phyloP scores from a whole-genome alignment of 768 basidiomycete species.

The Candolleomyces efflorescens region DNA sequence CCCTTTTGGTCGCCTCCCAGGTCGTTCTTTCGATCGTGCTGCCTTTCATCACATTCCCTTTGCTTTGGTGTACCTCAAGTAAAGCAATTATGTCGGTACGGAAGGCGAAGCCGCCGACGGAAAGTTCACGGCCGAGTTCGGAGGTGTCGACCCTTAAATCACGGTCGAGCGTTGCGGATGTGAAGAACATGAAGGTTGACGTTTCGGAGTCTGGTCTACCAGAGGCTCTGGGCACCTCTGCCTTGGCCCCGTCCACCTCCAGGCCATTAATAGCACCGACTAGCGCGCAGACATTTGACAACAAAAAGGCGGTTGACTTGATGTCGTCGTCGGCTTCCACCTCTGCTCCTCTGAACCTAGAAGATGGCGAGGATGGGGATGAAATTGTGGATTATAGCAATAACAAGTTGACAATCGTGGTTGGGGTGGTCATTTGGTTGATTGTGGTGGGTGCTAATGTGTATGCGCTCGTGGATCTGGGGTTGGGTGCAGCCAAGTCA shows the following conservation, averaged over 20 bases:
- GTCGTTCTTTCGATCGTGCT: conserved; percentile 80
- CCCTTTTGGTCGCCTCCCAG: conserved; percentile 82
- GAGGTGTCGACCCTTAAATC: conserved; percentile 36
- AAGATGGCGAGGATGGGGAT: conserved; percentile 19
- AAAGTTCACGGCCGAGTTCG: background rate
- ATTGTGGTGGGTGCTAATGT: conserved; percentile 67
- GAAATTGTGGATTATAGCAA: conserved; percentile 62
- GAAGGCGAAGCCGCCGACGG: conserved; percentile 23
- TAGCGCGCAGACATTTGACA: background rate
- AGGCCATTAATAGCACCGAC: too few relatives aligned
- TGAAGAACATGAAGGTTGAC: background rate
- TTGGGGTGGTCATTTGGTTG: conserved; percentile 61
- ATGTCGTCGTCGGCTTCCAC: background rate
- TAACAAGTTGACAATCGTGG: conserved; percentile 40
- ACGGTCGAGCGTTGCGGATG: background rate
- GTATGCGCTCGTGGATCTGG: conserved; percentile 68
- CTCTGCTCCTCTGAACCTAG: conserved; percentile 14
- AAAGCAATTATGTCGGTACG: conserved; percentile 68
- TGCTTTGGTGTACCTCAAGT: conserved; percentile 72
- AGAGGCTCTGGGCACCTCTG: background rate
- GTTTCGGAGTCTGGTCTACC: background rate
- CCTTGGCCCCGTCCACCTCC: background rate
- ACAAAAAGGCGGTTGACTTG: background rate
- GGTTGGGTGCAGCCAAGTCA: conserved; percentile 10
- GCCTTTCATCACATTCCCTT: conserved; percentile 81